Conservation (phyloP, 192 early-diverging fungal genomes). For the Gaertneriomyces semiglobifer region DNA sequence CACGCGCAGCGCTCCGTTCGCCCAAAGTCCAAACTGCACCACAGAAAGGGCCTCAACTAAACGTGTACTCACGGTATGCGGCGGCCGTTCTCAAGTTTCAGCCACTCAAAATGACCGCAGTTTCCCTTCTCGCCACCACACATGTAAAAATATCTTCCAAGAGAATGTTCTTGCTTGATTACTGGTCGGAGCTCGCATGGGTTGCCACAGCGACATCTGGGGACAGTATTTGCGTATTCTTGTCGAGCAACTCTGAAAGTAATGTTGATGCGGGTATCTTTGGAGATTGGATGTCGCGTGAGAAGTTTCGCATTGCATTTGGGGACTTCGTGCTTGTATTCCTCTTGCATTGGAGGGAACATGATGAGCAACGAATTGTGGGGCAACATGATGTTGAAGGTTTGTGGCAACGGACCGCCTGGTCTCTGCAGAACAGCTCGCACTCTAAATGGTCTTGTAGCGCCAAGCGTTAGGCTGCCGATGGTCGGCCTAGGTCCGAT, state of each 20-base stretch:
- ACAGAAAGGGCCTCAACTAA: no score
- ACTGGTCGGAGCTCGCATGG: slow-evolving; percentile 42
- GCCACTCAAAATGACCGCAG: slow-evolving; percentile 40
- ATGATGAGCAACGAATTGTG: slow-evolving; percentile 52
- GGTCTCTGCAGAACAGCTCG: slow-evolving; percentile 13
- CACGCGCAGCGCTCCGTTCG: no score
- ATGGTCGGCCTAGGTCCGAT: slow-evolving; percentile 50
- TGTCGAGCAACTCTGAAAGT: slow-evolving; percentile 44
- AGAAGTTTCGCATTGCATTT: slow-evolving; percentile 13
- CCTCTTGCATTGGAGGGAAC: slow-evolving; percentile 51
- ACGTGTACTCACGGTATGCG: no score
- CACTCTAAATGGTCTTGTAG: slow-evolving; percentile 42
- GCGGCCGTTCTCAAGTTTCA: slow-evolving; percentile 9
- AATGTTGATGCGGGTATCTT: slow-evolving; percentile 43
- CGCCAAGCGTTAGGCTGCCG: slow-evolving; percentile 46
- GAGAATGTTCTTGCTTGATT: slow-evolving; percentile 20
- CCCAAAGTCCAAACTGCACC: no score
- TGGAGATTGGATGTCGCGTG: slow-evolving; percentile 34
- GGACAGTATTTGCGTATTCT: slow-evolving; percentile 33
- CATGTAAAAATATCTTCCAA: slow-evolving; percentile 34
- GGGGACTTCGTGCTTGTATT: slow-evolving; percentile 47
- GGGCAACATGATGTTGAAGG: slow-evolving; percentile 40
- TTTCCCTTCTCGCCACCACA: slow-evolving; percentile 23
- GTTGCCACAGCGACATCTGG: slow-evolving; percentile 39
- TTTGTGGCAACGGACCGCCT: slow-evolving; percentile 22